These are phyloP conservation scores for Lolium multiflorum DNA, from an alignment of 176 grass and related monocot species.

Conservation along the genomic window DNA sequence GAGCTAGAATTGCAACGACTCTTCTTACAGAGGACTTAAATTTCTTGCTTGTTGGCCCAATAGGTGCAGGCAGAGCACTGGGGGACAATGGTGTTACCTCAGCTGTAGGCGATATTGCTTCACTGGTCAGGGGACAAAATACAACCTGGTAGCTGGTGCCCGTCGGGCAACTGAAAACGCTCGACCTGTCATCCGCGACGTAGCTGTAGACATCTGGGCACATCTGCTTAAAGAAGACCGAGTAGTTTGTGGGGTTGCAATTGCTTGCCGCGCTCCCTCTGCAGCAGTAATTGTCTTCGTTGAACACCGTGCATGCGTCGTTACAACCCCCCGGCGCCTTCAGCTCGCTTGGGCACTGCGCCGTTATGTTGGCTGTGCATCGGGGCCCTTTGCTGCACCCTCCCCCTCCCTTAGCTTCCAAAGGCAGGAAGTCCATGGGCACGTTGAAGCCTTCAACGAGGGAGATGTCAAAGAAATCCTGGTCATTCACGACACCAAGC, in stretches of 20 bases:
- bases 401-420: background rate
- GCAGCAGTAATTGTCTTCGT: background rate
- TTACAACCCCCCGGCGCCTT: background rate
- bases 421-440: background rate
- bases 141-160: background rate
- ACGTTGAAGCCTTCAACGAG: background rate
- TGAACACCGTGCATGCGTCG: background rate
- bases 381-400: background rate
- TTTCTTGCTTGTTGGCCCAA: background rate
- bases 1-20: background rate
- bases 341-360: background rate
- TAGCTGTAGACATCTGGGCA: slow-evolving; percentile 11
- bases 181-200: background rate
- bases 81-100: background rate
- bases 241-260: background rate
- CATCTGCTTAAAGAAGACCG: background rate
- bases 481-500: background rate
- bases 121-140: background rate
- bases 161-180: background rate
- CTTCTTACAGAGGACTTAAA: background rate
- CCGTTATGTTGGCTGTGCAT: background rate
- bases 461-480: background rate
- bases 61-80: background rate
- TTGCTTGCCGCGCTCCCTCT: background rate
- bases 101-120: background rate